Evolutionary conservation across 306 rosid species (phyloP), one percentile per base, ranked within the genome.

Genomic region (Potentilla sterilis): DNA sequence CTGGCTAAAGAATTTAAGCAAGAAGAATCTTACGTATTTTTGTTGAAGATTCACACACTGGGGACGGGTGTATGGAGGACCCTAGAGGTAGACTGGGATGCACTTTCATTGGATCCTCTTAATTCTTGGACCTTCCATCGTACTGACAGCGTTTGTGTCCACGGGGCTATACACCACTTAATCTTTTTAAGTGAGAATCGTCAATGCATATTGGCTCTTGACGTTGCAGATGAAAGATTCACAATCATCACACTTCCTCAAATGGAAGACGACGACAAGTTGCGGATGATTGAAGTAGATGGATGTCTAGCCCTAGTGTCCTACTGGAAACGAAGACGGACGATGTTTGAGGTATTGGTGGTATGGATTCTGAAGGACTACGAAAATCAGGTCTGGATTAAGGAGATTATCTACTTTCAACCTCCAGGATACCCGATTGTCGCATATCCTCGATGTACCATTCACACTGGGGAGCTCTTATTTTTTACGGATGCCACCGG

Each of bases 351-450:
- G 28, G 28, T 28, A 0, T 28, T 28, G 28, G 28, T 83, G 51
- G 38, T 72, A 8, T 72, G 76, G 76, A 57, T 54, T 21, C 40
- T 72, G 76, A 41, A 55, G 67, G 52, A 72, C 51, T 72, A 72
- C 15, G 51, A 28, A 28, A 28, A 28, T 28, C 28, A 28, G 1
- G 28, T 11, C 4, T 54, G 76, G 76, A 22, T 40, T 38, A 55
- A 54, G 37, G 66, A 72, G 76, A 43, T 8, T 12, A 38, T n/a
- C 13, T 2, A 44, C 9, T 41, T 8, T 41, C 9, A 0, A 14
- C 14, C 48, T 44, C 14, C 48, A 44, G 48, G 14, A 1, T 44
- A 46, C 49, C 16, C 4, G 7, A 1, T 0, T 43, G 12, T 9
- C 49, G 12, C 12, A 3, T 9, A 15, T 46, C 49, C 49, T 46